phyloP scores from a whole-genome alignment of 495 filamentous ascomycete species.

The Evernia prunastri region DNA sequence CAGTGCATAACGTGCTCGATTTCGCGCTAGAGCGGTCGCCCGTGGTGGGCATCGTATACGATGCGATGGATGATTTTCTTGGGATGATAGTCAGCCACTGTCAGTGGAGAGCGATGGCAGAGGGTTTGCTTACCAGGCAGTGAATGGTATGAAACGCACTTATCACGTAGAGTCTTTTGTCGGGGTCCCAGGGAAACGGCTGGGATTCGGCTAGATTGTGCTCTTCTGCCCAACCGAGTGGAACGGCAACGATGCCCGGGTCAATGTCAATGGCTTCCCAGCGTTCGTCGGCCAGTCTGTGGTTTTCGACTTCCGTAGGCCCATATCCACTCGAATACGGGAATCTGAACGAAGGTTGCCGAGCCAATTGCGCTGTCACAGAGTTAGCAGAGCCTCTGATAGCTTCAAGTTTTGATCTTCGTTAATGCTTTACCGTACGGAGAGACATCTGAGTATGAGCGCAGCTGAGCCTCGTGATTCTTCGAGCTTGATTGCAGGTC shows the following conservation, averaged over 20 bases:
- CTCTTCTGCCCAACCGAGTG: slow-evolving; percentile 24
- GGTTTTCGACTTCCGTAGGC: not conserved
- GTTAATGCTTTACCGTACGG: too few relatives aligned
- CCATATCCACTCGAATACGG: too few relatives aligned
- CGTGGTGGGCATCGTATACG: not conserved
- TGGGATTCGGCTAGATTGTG: slow-evolving; percentile 27
- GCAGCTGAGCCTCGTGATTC: too few relatives aligned
- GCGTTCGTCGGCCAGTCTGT: slow-evolving; percentile 11
- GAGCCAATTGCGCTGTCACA: too few relatives aligned
- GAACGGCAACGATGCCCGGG: slow-evolving; percentile 29
- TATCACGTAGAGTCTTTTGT: slow-evolving; percentile 32
- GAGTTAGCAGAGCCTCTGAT: too few relatives aligned
- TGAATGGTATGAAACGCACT: slow-evolving; percentile 34
- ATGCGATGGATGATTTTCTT: slow-evolving; percentile 1
- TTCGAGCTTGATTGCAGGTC: too few relatives aligned
- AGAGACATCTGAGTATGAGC: too few relatives aligned
- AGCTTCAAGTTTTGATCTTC: too few relatives aligned
- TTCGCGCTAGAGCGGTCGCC: not conserved
- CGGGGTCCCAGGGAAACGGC: slow-evolving; percentile 33
- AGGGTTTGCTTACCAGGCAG: slow-evolving; percentile 33
- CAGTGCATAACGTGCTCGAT: slow-evolving; percentile 29
- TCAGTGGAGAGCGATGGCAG: not conserved
- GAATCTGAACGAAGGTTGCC: too few relatives aligned
- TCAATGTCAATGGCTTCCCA: slow-evolving; percentile 32
- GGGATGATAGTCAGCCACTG: not conserved